phyloP scores from a whole-genome alignment of 768 basidiomycete genomes.

The Rhizopogon sp. region DNA sequence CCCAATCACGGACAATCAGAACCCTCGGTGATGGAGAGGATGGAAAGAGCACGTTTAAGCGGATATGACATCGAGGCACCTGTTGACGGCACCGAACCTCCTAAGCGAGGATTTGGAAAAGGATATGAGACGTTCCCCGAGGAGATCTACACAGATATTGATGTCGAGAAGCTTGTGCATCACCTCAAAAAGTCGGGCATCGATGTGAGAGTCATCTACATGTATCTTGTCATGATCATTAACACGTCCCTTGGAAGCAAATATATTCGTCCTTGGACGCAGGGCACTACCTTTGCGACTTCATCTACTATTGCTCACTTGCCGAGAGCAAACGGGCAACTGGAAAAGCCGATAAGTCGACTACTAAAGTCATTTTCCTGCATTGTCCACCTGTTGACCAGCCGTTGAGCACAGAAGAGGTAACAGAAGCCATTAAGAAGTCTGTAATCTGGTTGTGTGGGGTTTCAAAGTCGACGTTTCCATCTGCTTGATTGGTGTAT shows the following conservation, averaged over 20 bases:
- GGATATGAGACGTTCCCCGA: conserved; percentile 32
- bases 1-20: conserved; percentile 12
- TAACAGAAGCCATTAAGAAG: conserved; percentile 58
- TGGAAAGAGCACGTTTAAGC: conserved; percentile 26
- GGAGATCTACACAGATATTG: conserved; percentile 31
- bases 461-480: conserved; percentile 3
- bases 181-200: conserved; percentile 27
- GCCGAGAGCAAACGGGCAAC: conserved; percentile 53
- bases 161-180: conserved; percentile 31
- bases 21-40: conserved; percentile 20
- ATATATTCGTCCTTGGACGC: conserved; percentile 73
- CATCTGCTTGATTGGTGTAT: not conserved
- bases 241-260: conserved; percentile 34
- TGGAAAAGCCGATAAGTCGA: conserved; percentile 26
- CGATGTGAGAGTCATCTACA: conserved; percentile 20
- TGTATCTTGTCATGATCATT: conserved; percentile 5
- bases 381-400: conserved; percentile 68
- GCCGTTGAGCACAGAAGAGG: conserved; percentile 60
- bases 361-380: conserved; percentile 52
- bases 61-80: conserved; percentile 20
- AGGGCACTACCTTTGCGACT: conserved; percentile 74
- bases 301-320: conserved; percentile 71
- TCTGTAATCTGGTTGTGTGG: conserved; percentile 57
- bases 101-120: conserved; percentile 31
- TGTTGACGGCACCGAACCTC: conserved; percentile 23